Base-by-base conservation (phyloP, 495 filamentous ascomycete species). In the Apodospora peruviana region DNA sequence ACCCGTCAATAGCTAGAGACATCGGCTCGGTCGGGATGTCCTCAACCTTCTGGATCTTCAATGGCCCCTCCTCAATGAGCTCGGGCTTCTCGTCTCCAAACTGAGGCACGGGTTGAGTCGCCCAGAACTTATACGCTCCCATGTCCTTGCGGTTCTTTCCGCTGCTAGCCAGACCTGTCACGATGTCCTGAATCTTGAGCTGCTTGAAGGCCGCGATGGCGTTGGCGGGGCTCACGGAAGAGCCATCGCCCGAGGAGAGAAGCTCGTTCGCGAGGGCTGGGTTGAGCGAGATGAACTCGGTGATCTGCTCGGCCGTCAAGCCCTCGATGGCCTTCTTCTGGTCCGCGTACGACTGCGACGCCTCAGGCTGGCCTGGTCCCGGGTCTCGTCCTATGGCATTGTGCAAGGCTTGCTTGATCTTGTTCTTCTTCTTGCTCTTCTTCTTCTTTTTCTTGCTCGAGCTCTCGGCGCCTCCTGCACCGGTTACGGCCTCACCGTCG, bases 61-160 rank as follows among this genome's bases (percentile, higher is more conserved):
- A 62, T 3, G 78, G 80, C 0, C 80, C 80, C 63, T 83, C 79
- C 52, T 73, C 66, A 18, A 75, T 45, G 4, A 55, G 49, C 34
- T 62, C 59, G 11, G 66, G 45, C 34, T 69, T 56, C n/a, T 64
- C 70, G 43, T 79, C 75, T 8, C 80, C 84, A 55, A 96, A 96
- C 47, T 83, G 82, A 9, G 88, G 87, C 24, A 98, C 93, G 0
- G 93, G 93, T 64, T 98, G 93, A 27, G 93, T 97, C 62, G 87
- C 82, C 93, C 93, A 98, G 68, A 98, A 98, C 67, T 94, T 96
- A 76, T 96, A 95, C 24, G 84, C 84, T 4, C 81, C 91, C 89
- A 96, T 95, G 56, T 96, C 91, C 68, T 95, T 96, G 55, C 82
- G 80, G 58, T 94, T 94, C 76, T 94, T 94, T 3, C 85, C 87